Evolutionary conservation across 2,329 filamentous ascomycete species (phyloP).

Genomic region (Sclerotinia trifoliorum): DNA sequence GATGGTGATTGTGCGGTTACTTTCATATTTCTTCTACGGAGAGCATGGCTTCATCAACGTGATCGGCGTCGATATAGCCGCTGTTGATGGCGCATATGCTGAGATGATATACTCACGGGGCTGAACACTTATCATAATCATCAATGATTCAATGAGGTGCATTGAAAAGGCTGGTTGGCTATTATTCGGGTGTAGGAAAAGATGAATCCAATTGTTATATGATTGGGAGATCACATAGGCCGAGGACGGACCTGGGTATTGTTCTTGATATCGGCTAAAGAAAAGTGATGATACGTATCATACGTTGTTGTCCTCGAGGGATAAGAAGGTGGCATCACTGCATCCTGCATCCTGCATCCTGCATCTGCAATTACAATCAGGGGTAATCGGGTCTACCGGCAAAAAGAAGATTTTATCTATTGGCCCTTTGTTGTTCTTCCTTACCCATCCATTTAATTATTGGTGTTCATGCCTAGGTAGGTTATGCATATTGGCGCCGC

Average conservation of each 20-base stretch:
- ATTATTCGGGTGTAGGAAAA: background rate
- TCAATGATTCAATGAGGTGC: background rate
- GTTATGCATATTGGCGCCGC: conserved; percentile 10
- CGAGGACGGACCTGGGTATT: background rate
- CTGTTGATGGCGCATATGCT: background rate
- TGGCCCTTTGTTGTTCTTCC: background rate
- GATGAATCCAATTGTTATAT: background rate
- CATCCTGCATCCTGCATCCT: background rate
- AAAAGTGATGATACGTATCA: background rate
- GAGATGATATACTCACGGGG: background rate
- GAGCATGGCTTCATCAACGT: background rate
- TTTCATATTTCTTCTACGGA: background rate
- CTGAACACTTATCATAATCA: background rate
- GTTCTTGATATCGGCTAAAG: background rate
- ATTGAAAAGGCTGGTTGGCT: background rate
- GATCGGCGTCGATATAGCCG: background rate
- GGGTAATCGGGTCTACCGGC: background rate
- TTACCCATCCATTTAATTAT: background rate
- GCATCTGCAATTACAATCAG: background rate
- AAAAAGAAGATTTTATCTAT: conserved; percentile 7
- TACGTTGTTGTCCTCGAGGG: conserved; percentile 3
- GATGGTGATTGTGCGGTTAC: background rate
- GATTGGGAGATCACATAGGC: background rate
- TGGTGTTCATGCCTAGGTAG: background rate
- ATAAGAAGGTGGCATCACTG: background rate